Evolutionary conservation across 495 filamentous ascomycete genomes (phyloP), one percentile per base, ranked within the genome.

Genomic region (Penicillium egyptiacum): DNA sequence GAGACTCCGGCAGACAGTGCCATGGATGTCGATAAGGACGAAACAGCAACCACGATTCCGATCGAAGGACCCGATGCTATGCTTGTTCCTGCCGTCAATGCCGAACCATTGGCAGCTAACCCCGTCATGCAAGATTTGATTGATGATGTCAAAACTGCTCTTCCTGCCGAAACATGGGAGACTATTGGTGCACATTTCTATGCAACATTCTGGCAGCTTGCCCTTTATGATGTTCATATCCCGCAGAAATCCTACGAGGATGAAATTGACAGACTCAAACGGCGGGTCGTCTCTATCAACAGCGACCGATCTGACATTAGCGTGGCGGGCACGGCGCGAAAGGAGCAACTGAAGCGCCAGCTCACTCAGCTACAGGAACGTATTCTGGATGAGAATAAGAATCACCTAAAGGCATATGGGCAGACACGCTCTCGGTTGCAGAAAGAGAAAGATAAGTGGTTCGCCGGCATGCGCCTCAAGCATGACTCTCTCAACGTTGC

Each of bases 171-270:
- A 20, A 81, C 81, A 1, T 91, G 87, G 81, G 78, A 83, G 19
- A 76, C 80, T 10, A 73, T 96, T 42, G 92, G 83, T 44, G 75
- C 87, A 2, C 79, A 85, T 31, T 95, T 96, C 68, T 96, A 91
- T 66, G 85, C 90, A 28, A 89, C 89, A 3, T 99, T 99, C 77
- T 99, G 95, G 95, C 86, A 91, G 46, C 79, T 96, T 16, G 84
- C 89, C 22, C 82, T 92, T 14, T 83, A 87, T 23, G 94, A 98
- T 68, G 75, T 99, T 30, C 78, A 83, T 37, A 81, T 89, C 40
- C 88, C 89, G 1, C 79, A 83, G 51, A 79, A 82, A 42, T 88
- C 84, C 50, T 98, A 98, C 68, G 76, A 86, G 10, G 77, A 82
- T 12, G 93, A 95, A 60, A 83, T 81, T 30, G 79, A 79, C 6